Percentiles rank a stretch among this genome's conserved stretches.
These are phyloP conservation scores for Aspergillus biplanus DNA, from an alignment of 495 filamentous ascomycete species.

Conservation along the genomic window DNA sequence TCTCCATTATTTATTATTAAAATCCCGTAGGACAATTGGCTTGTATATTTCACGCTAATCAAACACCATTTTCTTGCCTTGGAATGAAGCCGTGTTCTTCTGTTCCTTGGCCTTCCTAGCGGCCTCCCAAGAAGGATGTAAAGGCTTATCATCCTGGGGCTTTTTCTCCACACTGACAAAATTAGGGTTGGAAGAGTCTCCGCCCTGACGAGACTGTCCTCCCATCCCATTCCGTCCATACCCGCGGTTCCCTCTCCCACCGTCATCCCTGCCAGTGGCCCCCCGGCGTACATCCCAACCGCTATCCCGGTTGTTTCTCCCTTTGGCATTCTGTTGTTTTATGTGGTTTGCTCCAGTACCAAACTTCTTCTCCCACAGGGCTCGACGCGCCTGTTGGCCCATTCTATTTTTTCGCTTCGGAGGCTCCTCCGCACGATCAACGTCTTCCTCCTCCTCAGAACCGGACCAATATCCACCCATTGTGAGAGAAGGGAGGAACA, in stretches of 20 bases:
- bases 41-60: slow-evolving; percentile 56
- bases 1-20: slow-evolving; percentile 7
- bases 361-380: slow-evolving; percentile 92
- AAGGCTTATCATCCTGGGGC: slow-evolving; percentile 59
- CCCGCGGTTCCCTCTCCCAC: slow-evolving; percentile 25
- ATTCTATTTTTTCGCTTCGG: slow-evolving; percentile 76
- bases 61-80: slow-evolving; percentile 91
- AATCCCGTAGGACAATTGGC: background rate
- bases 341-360: slow-evolving; percentile 77
- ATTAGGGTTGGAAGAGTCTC: slow-evolving; percentile 13
- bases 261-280: slow-evolving; percentile 37
- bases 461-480: slow-evolving; percentile 93
- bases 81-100: slow-evolving; percentile 60
- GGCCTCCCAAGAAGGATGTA: slow-evolving; percentile 96
- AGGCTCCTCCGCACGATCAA: slow-evolving; percentile 37
- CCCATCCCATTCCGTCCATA: slow-evolving; percentile 24
- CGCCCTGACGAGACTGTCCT: slow-evolving; percentile 11
- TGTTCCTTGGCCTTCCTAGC: slow-evolving; percentile 82
- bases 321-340: slow-evolving; percentile 37
- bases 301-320: slow-evolving; percentile 40
- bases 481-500: slow-evolving; percentile 82
- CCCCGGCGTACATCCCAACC: slow-evolving; percentile 55
- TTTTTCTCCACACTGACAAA: slow-evolving; percentile 24
- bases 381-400: slow-evolving; percentile 84
- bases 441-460: slow-evolving; percentile 65